Base-by-base conservation (phyloP, 2,329 filamentous ascomycete genomes). In the Scopulariopsis brevicaulis region DNA sequence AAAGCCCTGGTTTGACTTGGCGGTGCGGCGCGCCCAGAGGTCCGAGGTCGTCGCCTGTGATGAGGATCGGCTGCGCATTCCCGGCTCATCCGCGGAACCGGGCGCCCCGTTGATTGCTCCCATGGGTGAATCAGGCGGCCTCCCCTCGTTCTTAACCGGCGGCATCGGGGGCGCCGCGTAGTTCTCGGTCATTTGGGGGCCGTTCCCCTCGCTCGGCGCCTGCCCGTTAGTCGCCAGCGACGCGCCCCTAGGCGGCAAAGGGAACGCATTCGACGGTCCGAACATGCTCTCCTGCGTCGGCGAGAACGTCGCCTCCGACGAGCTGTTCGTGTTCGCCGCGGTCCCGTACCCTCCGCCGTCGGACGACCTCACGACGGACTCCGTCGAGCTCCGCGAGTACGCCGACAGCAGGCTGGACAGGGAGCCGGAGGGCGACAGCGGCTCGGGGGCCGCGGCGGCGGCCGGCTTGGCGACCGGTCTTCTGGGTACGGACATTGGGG, bases 341-440 rank as follows among this genome's bases (percentile, higher is more conserved):
- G 64, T 34, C 66, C 51, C 37, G 55, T 64, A 51, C 18, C 67
- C 20, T 70, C 68, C 55, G 69, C 68, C 73, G 58, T 74, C 71
- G 20, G 74, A 76, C 3, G 73, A 74, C 59, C 67, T 69, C 35
- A 73, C 69, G 46, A 73, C 68, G 4, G 73, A 76, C 55, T 75
- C 76, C 51, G 73, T 73, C 7, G 74, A 74, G 53, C 72, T 75
- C 61, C 71, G 69, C 55, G 77, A 77, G 64, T 83, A 83, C 22
- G 80, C 79, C 12, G 78, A 82, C 40, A 83, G 63, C 12, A 83
- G 68, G 65, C 79, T 83, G 15, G 75, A 79, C 56, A 83, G 68
- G 11, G 80, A 82, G 25, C 74, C 73, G 1, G 71, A 70, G 3
- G 77, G 75, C 50, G 77, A 77, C 37, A 55, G 28, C 3, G 66